These are phyloP conservation scores for Candida maltosa DNA, from an alignment of 805 yeast species.

Conservation along the genomic window DNA sequence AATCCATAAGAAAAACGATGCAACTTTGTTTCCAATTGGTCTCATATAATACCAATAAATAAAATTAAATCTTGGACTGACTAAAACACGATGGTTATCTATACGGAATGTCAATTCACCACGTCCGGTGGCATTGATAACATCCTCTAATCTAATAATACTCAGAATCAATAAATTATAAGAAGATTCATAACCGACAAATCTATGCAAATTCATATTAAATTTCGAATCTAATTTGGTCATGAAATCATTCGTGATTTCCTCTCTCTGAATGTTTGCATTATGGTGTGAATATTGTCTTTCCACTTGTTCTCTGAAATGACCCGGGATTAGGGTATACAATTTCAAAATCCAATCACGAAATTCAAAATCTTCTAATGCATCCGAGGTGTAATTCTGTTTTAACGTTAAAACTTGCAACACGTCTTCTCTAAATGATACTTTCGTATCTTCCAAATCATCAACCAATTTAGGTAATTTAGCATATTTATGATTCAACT, in stretches of 20 bases:
- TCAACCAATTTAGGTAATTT: conserved; percentile 60
- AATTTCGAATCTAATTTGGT: conserved; percentile 50
- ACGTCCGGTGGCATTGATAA: conserved; percentile 37
- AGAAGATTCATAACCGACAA: conserved; percentile 53
- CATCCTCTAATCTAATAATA: conserved; percentile 56
- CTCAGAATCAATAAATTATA: conserved; percentile 49
- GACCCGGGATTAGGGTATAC: conserved; percentile 41
- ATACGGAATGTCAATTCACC: conserved; percentile 18
- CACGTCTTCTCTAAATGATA: conserved; percentile 60
- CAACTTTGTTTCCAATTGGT: conserved; percentile 44
- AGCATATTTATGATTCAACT: conserved; percentile 41
- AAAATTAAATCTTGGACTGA: conserved; percentile 41
- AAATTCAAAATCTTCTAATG: conserved; percentile 33
- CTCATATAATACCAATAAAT: conserved; percentile 37
- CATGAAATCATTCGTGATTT: conserved; percentile 43
- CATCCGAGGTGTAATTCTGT: conserved; percentile 35
- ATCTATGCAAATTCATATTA: conserved; percentile 49
- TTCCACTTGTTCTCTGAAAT: conserved; percentile 29
- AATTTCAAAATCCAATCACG: conserved; percentile 67
- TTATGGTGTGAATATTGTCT: conserved; percentile 23
- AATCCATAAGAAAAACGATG: conserved; percentile 39
- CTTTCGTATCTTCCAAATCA: conserved; percentile 57
- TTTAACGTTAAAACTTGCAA: conserved; percentile 54
- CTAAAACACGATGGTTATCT: conserved; percentile 15
- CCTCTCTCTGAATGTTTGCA: conserved; percentile 22